A percentile compares a stretch with the other conserved stretches of the same genome.
phyloP scores from a whole-genome alignment of 106 monocot genomes.

The Dendrobium chrysotoxum region DNA sequence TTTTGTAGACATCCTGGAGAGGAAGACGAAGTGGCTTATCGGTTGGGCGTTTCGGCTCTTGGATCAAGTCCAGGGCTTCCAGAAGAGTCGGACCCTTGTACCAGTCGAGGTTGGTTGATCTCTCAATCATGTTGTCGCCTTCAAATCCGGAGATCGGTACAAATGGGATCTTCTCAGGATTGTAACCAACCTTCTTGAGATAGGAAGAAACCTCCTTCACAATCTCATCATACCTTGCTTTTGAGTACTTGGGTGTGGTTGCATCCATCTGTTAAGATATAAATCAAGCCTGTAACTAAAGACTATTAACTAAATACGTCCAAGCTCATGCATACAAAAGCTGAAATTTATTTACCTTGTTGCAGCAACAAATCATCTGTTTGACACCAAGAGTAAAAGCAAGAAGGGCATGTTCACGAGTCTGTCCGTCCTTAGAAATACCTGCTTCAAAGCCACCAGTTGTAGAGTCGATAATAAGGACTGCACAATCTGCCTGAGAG shows the following conservation, averaged over 20 bases:
- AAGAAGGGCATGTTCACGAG: constrained; percentile 16
- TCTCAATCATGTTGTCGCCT: too few relatives aligned
- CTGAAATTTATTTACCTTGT: constrained; percentile 7
- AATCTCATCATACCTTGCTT: constrained; percentile 19
- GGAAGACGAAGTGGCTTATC: constrained; percentile 23
- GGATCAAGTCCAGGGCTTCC: constrained; percentile 18
- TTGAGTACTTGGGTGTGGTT: constrained; percentile 21
- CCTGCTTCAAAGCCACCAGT: constrained; percentile 22
- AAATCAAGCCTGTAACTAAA: background rate
- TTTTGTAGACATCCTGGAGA: constrained; percentile 23
- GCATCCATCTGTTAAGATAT: constrained; percentile 11
- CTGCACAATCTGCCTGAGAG: constrained; percentile 11
- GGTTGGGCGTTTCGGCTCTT: constrained; percentile 17
- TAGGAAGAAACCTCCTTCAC: constrained; percentile 21
- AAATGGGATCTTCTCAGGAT: constrained; percentile 21
- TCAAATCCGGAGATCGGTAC: constrained; percentile 14
- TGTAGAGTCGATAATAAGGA: constrained; percentile 16
- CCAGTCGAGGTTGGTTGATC: constrained; percentile 10
- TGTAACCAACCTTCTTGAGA: constrained; percentile 22
- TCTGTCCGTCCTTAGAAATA: constrained; percentile 22
- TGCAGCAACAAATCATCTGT: constrained; percentile 25
- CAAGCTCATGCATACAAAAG: background rate
- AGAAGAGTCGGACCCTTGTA: constrained; percentile 24
- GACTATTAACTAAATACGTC: background rate
- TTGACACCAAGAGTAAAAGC: constrained; percentile 24